A percentile compares a stretch with the other conserved stretches of the same genome.
phyloP scores from a whole-genome alignment of 1,284 basidiomycete genomes.

The Apiotrichum siamense region DNA sequence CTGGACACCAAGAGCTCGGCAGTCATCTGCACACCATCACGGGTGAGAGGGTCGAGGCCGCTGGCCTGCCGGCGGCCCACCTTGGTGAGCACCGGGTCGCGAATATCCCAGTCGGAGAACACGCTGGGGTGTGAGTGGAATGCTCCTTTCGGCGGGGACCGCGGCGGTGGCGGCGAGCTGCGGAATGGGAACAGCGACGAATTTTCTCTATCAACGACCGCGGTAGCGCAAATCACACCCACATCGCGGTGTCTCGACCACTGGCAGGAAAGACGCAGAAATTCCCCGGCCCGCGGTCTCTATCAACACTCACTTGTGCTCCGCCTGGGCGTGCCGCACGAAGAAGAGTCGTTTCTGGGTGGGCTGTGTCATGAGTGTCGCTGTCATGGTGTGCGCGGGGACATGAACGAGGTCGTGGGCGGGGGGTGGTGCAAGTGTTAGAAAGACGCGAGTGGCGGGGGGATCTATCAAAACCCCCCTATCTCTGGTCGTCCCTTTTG shows the following conservation, averaged over 20 bases:
- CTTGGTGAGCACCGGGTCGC: conserved; percentile 41
- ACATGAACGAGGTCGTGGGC: neutral
- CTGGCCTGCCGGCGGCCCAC: conserved; percentile 39
- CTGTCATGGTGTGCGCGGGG: neutral
- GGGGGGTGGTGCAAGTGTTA: neutral
- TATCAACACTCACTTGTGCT: conserved; percentile 39
- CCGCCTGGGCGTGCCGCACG: conserved; percentile 46
- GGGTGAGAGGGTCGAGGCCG: conserved; percentile 33
- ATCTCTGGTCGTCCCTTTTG: no score
- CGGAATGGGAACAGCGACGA: no score
- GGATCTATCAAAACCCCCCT: no score
- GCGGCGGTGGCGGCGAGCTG: neutral
- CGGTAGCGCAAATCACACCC: no score
- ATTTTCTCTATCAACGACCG: no score
- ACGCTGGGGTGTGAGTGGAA: conserved; percentile 26
- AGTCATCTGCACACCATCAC: conserved; percentile 31
- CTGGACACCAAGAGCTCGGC: conserved; percentile 44
- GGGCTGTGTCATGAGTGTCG: conserved; percentile 1
- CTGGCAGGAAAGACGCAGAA: no score
- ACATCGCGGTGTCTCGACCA: no score
- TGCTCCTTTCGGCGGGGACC: neutral
- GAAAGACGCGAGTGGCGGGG: no score
- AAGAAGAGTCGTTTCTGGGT: conserved; percentile 37
- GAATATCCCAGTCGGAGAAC: conserved; percentile 42
- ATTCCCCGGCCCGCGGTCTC: neutral